These are phyloP conservation scores for Tilletia indica DNA, from an alignment of 1,284 basidiomycete genomes.

Conservation along the genomic window DNA sequence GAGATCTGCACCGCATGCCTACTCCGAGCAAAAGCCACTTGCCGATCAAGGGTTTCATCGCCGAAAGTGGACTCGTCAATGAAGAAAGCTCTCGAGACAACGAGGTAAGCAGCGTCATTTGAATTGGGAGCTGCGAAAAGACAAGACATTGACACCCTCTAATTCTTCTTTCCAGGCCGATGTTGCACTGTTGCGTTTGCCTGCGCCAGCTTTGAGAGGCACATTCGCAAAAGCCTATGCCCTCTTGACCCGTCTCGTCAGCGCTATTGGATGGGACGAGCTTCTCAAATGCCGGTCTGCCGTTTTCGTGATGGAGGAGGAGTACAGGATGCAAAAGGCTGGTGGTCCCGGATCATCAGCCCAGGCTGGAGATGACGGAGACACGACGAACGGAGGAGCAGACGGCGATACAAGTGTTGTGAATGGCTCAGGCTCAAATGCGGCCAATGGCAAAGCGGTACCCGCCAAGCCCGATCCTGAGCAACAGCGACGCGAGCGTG, in stretches of 20 bases:
- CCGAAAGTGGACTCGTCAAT: slow-evolving; percentile 67
- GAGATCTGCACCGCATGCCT: slow-evolving; percentile 85
- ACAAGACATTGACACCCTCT: no score
- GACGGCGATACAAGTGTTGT: slow-evolving; percentile 15
- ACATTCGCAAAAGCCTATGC: slow-evolving; percentile 94
- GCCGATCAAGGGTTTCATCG: slow-evolving; percentile 79
- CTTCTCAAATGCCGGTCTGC: slow-evolving; percentile 85
- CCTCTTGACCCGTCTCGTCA: slow-evolving; percentile 82
- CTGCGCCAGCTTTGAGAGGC: slow-evolving; percentile 87
- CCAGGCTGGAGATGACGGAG: slow-evolving; percentile 24
- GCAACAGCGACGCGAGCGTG: neutral
- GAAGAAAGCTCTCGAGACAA: slow-evolving; percentile 71
- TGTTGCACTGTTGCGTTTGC: slow-evolving; percentile 83
- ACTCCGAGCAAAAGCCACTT: slow-evolving; percentile 79
- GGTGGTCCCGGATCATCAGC: neutral
- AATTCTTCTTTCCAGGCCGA: slow-evolving; percentile 66
- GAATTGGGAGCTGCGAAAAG: slow-evolving; percentile 10
- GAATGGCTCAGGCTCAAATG: slow-evolving; percentile 22
- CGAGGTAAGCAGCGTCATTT: slow-evolving; percentile 59
- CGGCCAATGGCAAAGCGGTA: neutral
- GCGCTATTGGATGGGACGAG: slow-evolving; percentile 97
- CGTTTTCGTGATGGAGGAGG: slow-evolving; percentile 99
- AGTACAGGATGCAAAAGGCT: slow-evolving; percentile 72
- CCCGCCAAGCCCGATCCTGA: neutral
- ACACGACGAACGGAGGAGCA: slow-evolving; percentile 9